A percentile compares a stretch with the other conserved stretches of the same genome.
Conservation (phyloP, 1,284 basidiomycete species). For the Microbotryum scabiosae region DNA sequence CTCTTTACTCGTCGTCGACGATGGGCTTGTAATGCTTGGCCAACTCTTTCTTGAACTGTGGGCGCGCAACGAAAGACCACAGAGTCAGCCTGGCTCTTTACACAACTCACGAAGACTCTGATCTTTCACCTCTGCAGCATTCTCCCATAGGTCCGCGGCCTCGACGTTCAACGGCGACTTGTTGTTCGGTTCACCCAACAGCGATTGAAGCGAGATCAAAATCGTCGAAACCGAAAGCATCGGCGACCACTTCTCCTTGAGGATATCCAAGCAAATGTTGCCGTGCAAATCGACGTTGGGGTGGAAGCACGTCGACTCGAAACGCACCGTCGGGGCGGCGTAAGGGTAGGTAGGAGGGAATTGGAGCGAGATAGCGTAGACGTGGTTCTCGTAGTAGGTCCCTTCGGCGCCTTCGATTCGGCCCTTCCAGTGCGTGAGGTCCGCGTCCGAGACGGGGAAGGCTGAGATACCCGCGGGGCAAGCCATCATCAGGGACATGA, state of each 20-base stretch:
- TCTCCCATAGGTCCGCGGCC: conserved; percentile 65
- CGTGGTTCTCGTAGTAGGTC: conserved; percentile 54
- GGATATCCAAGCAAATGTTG: conserved; percentile 58
- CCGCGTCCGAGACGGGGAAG: conserved; percentile 25
- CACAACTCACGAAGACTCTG: not conserved
- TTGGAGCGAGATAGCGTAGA: conserved; percentile 66
- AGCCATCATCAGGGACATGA: conserved; percentile 31
- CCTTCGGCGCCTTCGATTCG: conserved; percentile 25
- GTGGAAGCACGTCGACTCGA: conserved; percentile 56
- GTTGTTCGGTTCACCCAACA: conserved; percentile 82
- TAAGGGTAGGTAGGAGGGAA: conserved; percentile 80
- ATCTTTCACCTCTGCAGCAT: conserved; percentile 47
- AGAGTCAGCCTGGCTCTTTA: conserved; percentile 40
- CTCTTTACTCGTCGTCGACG: conserved; percentile 49
- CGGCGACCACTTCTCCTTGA: conserved; percentile 79
- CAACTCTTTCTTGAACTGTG: conserved; percentile 57
- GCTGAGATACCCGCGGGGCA: conserved; percentile 25
- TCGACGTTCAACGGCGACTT: conserved; percentile 75
- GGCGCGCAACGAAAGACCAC: not conserved
- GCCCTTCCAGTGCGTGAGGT: conserved; percentile 29
- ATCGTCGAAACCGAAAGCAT: conserved; percentile 82
- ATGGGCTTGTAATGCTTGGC: conserved; percentile 60
- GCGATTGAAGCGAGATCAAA: conserved; percentile 70
- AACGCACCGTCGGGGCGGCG: conserved; percentile 61
- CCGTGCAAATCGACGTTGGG: conserved; percentile 68